Percentiles rank a stretch among this genome's conserved stretches.
Conservation (phyloP, 1,284 basidiomycete species). For the Pisolithus thermaeus region DNA sequence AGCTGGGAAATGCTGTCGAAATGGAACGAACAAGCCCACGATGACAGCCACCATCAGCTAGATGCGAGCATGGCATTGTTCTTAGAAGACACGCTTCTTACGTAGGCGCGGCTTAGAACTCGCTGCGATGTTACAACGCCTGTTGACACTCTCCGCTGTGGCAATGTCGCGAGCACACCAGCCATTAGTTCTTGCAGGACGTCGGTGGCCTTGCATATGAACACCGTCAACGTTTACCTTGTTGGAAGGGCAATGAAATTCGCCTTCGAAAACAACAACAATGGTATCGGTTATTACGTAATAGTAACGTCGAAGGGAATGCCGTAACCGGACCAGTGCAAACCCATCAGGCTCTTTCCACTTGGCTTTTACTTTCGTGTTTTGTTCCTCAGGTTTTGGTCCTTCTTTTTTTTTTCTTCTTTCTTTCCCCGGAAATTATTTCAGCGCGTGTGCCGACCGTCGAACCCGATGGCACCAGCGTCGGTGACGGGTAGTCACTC, state of each 20-base stretch:
- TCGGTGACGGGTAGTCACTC: constrained; percentile 29
- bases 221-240: neutral
- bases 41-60: too few relatives aligned
- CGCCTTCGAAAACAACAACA: neutral
- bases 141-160: too few relatives aligned
- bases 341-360: constrained; percentile 13
- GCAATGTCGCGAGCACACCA: too few relatives aligned
- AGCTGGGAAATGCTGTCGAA: too few relatives aligned
- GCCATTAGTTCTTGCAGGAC: too few relatives aligned
- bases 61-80: too few relatives aligned
- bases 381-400: constrained; percentile 13
- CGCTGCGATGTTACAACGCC: too few relatives aligned
- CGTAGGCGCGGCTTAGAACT: too few relatives aligned
- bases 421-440: constrained; percentile 4
- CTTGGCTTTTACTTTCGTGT: constrained; percentile 25
- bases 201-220: neutral
- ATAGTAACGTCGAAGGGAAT: constrained; percentile 15
- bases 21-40: too few relatives aligned
- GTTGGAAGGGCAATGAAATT: constrained; percentile 5
- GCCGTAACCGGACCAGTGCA: constrained; percentile 29
- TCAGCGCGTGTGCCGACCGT: constrained; percentile 21
- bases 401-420: constrained; percentile 5
- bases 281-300: constrained; percentile 19
- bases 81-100: too few relatives aligned
- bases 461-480: constrained; percentile 35